A percentile compares a stretch with the other conserved stretches of the same genome.
Conservation (phyloP, 257 asterid genomes). For the Mitragyna speciosa region DNA sequence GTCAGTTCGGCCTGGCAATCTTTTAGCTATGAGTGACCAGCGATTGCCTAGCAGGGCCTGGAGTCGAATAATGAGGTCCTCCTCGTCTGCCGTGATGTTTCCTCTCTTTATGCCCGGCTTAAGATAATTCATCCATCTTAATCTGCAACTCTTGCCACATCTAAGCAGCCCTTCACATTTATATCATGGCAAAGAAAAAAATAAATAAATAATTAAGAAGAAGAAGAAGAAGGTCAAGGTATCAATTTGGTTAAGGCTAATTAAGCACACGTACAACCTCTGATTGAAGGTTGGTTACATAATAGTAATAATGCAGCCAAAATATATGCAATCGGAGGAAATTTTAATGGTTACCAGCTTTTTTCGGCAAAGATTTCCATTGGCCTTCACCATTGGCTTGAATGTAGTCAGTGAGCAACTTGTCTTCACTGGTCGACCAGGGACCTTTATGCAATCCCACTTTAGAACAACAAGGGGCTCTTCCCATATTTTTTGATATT, state of each 20-base stretch:
- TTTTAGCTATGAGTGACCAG: conserved; percentile 76
- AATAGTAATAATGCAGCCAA: neutral
- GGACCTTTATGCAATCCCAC: conserved; percentile 52
- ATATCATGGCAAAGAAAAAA: neutral
- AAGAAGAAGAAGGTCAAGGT: neutral
- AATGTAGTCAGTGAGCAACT: conserved; percentile 39
- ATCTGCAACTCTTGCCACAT: conserved; percentile 79
- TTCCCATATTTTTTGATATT: conserved; percentile 38
- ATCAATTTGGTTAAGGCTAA: neutral
- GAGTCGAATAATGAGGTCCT: conserved; percentile 59
- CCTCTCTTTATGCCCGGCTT: conserved; percentile 77
- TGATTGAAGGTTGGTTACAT: neutral
- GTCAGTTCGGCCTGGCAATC: conserved; percentile 80
- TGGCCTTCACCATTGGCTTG: conserved; percentile 57
- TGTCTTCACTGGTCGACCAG: conserved; percentile 58
- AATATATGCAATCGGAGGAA: neutral
- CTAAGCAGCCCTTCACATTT: conserved; percentile 46
- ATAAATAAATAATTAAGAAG: too few species aligned
- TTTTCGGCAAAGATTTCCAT: conserved; percentile 58
- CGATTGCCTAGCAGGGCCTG: conserved; percentile 70
- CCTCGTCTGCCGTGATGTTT: conserved; percentile 56
- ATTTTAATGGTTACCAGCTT: conserved; percentile 40
- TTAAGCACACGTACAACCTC: too few species aligned
- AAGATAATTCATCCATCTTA: conserved; percentile 79
- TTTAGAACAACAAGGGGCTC: conserved; percentile 58